These are phyloP conservation scores for Nitzschia inconspicua DNA, from an alignment of 108 stramenopile genomes.

Conservation along the genomic window DNA sequence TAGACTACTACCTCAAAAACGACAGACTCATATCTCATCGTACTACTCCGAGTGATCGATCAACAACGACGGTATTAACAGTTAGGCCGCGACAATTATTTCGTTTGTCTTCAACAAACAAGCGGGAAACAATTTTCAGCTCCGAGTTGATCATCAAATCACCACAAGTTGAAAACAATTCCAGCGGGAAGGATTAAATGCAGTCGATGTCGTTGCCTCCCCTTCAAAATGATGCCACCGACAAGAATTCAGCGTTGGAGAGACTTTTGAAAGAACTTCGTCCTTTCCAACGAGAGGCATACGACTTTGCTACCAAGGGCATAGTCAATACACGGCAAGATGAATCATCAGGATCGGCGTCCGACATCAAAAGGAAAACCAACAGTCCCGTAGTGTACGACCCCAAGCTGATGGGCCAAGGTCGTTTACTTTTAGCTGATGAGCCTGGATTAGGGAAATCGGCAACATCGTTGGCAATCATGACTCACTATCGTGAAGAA, in stretches of 20 bases:
- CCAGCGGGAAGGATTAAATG: too few species aligned
- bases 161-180: too few species aligned
- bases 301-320: slow-evolving; percentile 59
- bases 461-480: slow-evolving; percentile 77
- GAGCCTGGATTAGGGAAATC: slow-evolving; percentile 95
- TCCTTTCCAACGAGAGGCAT: slow-evolving; percentile 66
- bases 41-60: too few species aligned
- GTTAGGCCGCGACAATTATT: too few species aligned
- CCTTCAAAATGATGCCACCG: slow-evolving; percentile 1
- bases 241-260: not conserved
- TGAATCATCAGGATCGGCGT: too few species aligned
- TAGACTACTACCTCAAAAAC: too few species aligned
- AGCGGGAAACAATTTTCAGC: too few species aligned
- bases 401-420: slow-evolving; percentile 32
- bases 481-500: slow-evolving; percentile 51
- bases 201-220: too few species aligned
- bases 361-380: not conserved
- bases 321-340: slow-evolving; percentile 5
- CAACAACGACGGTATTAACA: too few species aligned
- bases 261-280: slow-evolving; percentile 33
- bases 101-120: too few species aligned
- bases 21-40: too few species aligned
- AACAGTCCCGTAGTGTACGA: not conserved
- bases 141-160: too few species aligned
- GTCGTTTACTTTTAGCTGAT: slow-evolving; percentile 82